A percentile compares a stretch with the other conserved stretches of the same genome.
Conservation (phyloP, 2,329 filamentous ascomycete genomes). For the Talaromyces verruculosus region DNA sequence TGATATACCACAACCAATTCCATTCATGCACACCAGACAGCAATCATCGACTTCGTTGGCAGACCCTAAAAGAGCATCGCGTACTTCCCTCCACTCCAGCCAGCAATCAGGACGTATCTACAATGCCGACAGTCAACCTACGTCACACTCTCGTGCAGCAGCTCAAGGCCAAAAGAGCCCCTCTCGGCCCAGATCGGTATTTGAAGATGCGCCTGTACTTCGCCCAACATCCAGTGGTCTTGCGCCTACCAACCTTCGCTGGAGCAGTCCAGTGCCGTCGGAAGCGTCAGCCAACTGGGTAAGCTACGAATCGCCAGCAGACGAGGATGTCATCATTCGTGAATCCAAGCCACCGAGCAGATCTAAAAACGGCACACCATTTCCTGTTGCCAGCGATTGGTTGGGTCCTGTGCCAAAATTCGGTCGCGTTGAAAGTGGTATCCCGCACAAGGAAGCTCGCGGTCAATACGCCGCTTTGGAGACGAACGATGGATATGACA, state of each 20-base stretch:
- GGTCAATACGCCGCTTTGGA: slow-evolving; percentile 42
- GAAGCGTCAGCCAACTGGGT: slow-evolving; percentile 43
- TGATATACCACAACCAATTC: slow-evolving; percentile 55
- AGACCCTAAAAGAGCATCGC: slow-evolving; percentile 45
- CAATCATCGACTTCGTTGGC: slow-evolving; percentile 49
- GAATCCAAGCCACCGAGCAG: slow-evolving; percentile 39
- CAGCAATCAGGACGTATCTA: slow-evolving; percentile 30
- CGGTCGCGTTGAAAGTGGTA: slow-evolving; percentile 30
- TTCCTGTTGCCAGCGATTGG: slow-evolving; percentile 37
- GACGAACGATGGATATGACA: slow-evolving; percentile 29
- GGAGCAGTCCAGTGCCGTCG: slow-evolving; percentile 38
- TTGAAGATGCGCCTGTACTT: slow-evolving; percentile 32
- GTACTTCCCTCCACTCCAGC: slow-evolving; percentile 49
- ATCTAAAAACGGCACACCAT: slow-evolving; percentile 28
- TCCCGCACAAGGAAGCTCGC: slow-evolving; percentile 36
- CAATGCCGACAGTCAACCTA: slow-evolving; percentile 31
- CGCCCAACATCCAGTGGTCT: slow-evolving; percentile 29
- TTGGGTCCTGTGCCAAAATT: slow-evolving; percentile 34
- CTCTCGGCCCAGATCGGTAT: slow-evolving; percentile 34
- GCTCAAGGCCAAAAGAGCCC: slow-evolving; percentile 33
- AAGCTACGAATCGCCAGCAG: slow-evolving; percentile 35
- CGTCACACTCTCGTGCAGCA: slow-evolving; percentile 30
- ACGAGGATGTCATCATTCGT: slow-evolving; percentile 25
- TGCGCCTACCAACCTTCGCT: slow-evolving; percentile 33
- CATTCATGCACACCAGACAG: slow-evolving; percentile 76